Evolutionary conservation across 331 rosid genomes (phyloP).

Genomic region (Quercus lobata): DNA sequence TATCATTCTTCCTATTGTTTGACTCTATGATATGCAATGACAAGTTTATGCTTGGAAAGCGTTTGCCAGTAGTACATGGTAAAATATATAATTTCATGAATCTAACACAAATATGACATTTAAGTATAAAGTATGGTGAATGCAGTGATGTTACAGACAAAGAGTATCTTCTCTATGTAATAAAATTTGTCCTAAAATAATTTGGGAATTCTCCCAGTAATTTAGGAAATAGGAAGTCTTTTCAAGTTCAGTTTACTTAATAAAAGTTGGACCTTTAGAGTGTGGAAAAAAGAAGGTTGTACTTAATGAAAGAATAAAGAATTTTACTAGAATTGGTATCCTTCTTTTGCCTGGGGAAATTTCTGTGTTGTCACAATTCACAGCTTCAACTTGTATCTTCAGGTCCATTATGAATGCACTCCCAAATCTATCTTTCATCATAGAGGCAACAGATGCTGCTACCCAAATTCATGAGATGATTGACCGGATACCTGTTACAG

Average conservation of each 20-base stretch:
- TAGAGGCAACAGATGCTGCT: constrained; percentile 48
- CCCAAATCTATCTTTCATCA: constrained; percentile 54
- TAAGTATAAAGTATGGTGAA: too few species aligned
- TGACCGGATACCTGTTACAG: constrained; percentile 38
- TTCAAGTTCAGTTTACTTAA: too few species aligned
- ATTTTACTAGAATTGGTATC: too few species aligned
- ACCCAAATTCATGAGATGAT: constrained; percentile 54
- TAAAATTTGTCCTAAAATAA: not conserved
- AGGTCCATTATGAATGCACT: constrained; percentile 74
- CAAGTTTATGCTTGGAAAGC: not conserved
- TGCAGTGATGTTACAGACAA: too few species aligned
- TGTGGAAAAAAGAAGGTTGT: too few species aligned
- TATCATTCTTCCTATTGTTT: not conserved
- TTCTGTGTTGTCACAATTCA: not conserved
- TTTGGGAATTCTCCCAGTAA: not conserved
- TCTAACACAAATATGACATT: too few species aligned
- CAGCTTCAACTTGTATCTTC: constrained; percentile 4
- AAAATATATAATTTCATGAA: too few species aligned
- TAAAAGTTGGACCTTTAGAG: too few species aligned
- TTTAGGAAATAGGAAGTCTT: too few species aligned
- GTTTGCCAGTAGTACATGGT: too few species aligned
- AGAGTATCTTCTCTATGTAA: not conserved
- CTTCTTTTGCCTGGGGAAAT: not conserved
- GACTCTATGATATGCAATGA: too few species aligned
- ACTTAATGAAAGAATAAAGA: too few species aligned